Conservation (phyloP, 2,329 filamentous ascomycete species). For the Lecanicillium sp. region DNA sequence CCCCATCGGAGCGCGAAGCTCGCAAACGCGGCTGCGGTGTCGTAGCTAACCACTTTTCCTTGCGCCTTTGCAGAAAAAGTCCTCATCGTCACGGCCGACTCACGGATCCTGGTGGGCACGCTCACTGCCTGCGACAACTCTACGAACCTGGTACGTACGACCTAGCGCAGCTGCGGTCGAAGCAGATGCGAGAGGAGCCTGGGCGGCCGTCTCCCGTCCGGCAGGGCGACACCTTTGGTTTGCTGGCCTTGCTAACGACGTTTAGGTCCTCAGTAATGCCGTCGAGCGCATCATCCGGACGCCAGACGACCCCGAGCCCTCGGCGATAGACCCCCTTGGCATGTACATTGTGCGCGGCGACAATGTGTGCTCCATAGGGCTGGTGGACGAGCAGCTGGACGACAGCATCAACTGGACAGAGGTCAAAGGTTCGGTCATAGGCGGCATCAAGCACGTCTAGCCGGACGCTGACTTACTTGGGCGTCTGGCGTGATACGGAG, state of each 20-base stretch:
- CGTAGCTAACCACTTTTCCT: constrained; percentile 9
- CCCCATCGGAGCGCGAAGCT: not conserved
- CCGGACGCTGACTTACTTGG: not conserved
- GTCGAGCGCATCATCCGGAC: constrained; percentile 87
- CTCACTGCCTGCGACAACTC: constrained; percentile 83
- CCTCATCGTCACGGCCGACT: constrained; percentile 85
- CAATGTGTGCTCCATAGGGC: constrained; percentile 83
- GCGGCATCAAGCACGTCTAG: constrained; percentile 71
- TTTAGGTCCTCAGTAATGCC: constrained; percentile 69
- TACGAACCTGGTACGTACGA: constrained; percentile 67
- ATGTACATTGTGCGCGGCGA: constrained; percentile 91
- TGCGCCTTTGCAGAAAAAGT: constrained; percentile 65
- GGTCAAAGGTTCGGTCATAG: constrained; percentile 78
- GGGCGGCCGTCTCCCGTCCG: too few relatives aligned
- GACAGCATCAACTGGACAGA: constrained; percentile 87
- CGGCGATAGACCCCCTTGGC: constrained; percentile 74
- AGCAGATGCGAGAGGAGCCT: too few relatives aligned
- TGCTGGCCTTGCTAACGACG: not conserved
- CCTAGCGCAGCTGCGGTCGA: too few relatives aligned
- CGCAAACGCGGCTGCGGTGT: not conserved
- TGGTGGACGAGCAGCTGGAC: constrained; percentile 87
- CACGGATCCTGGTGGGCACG: constrained; percentile 75
- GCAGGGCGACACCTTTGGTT: too few relatives aligned
- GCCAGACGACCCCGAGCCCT: constrained; percentile 74
- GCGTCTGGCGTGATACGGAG: too few relatives aligned